Base-by-base conservation (phyloP, 129 eudicot species). In the Artemisia argyi region DNA sequence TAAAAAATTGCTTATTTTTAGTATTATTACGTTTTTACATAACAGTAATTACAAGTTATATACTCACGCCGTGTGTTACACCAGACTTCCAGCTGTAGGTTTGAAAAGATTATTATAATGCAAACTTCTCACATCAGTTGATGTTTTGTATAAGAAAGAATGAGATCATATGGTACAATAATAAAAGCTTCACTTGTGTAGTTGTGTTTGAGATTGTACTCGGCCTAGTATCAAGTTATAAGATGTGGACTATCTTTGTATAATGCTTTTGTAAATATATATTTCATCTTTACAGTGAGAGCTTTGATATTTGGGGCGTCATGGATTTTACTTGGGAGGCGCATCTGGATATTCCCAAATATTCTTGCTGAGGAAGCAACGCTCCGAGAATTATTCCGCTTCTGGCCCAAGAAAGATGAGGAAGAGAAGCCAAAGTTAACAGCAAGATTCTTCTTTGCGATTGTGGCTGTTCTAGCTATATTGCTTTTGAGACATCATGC, bases 351-450 rank as follows among this genome's bases (percentile, higher is more conserved):
- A 66, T 93, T 93, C 82, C 98, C 98, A 6, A 93, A 93, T 81
- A 93, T 93, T 52, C 92, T 93, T 65, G 98, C 98, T 2, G 98
- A 93, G 73, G 98, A 93, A 84, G 98, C 98, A 48, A 93, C 98
- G 26, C 84, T 93, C 3, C 50, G 87, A 54, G 98, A 93, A 51
- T 76, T 93, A 49, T 93, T 93, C 87, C 95, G 90, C 52, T 89
- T 93, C 68, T 93, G 98, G 98, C 98, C 98, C 16, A 69, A 86
- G 76, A 93, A 93, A 77, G 98, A 93, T 18, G 98, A 90, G 79
- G 98, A 77, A 35, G 98, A 90, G 65, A 82, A 81, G 58, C 98
- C 98, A 32, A 93, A 93, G 80, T 83, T 96, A 92, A 89, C 98
- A 1, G 91, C 95, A 50, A 79, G 98, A 82, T 77, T 93, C 69